Evolutionary conservation across 768 basidiomycete species (phyloP).

Genomic region (Filobasidium floriforme): DNA sequence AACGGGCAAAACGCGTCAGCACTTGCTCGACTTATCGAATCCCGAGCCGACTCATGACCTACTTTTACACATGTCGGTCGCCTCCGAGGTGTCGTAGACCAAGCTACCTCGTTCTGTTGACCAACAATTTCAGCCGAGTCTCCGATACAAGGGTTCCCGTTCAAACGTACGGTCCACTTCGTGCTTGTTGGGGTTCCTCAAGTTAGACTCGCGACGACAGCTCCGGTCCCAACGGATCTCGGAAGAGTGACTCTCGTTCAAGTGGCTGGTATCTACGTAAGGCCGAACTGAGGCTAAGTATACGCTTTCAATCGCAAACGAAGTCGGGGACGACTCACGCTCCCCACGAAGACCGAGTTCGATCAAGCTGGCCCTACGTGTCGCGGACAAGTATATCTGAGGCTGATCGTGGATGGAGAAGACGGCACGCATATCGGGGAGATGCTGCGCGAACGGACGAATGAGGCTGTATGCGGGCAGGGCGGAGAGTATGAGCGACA

Average conservation of each 20-base stretch:
- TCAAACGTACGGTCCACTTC: slow-evolving; percentile 26
- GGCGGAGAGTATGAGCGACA: background rate
- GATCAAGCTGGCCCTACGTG: slow-evolving; percentile 34
- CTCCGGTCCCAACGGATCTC: slow-evolving; percentile 35
- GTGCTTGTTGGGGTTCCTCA: slow-evolving; percentile 27
- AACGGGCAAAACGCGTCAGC: background rate
- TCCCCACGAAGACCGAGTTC: slow-evolving; percentile 38
- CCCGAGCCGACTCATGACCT: slow-evolving; percentile 10
- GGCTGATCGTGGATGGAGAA: slow-evolving; percentile 45
- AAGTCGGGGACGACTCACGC: slow-evolving; percentile 26
- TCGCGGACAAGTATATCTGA: slow-evolving; percentile 43
- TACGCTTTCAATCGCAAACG: background rate
- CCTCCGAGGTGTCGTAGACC: slow-evolving; percentile 40
- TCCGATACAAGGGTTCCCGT: background rate
- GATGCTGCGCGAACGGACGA: slow-evolving; percentile 29
- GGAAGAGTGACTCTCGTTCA: slow-evolving; percentile 39
- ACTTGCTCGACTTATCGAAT: too few relatives aligned
- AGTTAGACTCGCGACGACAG: slow-evolving; percentile 39
- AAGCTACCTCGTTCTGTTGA: slow-evolving; percentile 28
- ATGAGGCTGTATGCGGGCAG: slow-evolving; percentile 24
- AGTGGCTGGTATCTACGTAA: slow-evolving; percentile 33
- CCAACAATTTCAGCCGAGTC: background rate
- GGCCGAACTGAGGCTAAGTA: background rate
- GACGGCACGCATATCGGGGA: slow-evolving; percentile 40
- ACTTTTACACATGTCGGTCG: slow-evolving; percentile 42